Evolutionary conservation across 75 land plant species (phyloP).

Genomic region (Selaginella moellendorffii): DNA sequence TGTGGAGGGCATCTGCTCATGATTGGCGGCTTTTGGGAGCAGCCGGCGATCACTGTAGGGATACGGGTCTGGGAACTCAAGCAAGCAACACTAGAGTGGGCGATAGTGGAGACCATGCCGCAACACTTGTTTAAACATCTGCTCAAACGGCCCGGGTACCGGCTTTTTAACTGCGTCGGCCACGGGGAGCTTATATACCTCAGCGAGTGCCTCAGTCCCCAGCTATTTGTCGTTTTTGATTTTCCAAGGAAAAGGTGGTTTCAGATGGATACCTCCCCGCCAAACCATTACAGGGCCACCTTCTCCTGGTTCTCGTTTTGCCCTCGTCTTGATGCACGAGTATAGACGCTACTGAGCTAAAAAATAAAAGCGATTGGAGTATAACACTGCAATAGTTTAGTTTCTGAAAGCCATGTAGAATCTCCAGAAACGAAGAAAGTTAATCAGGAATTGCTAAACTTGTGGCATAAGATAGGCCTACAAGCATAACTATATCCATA

Average conservation of each 20-base stretch:
- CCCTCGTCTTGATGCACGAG: background rate
- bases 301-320: conserved; percentile 4
- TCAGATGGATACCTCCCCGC: background rate
- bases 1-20: conserved; percentile 6
- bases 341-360: background rate
- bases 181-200: conserved; percentile 6
- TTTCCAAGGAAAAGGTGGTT: background rate
- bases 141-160: conserved; percentile 4
- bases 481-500: no score
- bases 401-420: no score
- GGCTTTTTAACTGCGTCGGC: conserved; percentile 5
- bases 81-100: background rate
- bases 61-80: conserved; percentile 2
- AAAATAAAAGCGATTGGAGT: no score
- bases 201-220: conserved; percentile 6
- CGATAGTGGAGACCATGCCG: background rate
- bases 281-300: background rate
- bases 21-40: conserved; percentile 10
- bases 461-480: no score
- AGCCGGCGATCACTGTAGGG: conserved; percentile 6
- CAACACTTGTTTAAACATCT: conserved; percentile 6
- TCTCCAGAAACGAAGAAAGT: no score
- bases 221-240: conserved; percentile 7
- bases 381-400: no score
- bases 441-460: no score